Percentiles rank a stretch among this genome's conserved stretches.
phyloP scores from a whole-genome alignment of 2,329 filamentous ascomycete species.

The Clarireedia sp. region DNA sequence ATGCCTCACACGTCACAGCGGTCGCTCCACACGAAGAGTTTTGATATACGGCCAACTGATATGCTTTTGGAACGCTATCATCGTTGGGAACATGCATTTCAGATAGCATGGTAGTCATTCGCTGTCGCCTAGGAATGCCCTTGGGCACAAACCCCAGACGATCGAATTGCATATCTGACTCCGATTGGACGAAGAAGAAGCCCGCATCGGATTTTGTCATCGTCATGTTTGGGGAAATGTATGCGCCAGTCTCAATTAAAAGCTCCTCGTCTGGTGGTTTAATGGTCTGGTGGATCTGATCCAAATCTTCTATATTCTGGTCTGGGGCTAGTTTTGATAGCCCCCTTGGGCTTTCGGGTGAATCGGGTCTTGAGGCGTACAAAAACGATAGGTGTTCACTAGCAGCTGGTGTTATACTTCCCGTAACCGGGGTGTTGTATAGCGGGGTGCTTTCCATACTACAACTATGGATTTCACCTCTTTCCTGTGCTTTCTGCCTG shows the following conservation, averaged over 20 bases:
- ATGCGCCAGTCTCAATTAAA: neutral
- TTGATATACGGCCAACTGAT: neutral
- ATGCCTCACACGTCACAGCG: neutral
- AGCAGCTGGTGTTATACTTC: conserved; percentile 7
- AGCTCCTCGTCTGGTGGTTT: neutral
- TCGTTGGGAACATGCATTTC: conserved; percentile 19
- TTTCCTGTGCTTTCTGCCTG: conserved; percentile 22
- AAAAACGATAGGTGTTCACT: neutral
- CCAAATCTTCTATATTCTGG: neutral
- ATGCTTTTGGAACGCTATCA: neutral
- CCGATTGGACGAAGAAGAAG: neutral
- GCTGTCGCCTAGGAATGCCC: conserved; percentile 3
- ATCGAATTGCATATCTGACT: neutral
- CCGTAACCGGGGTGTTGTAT: conserved; percentile 22
- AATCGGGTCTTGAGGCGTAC: neutral
- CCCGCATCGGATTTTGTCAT: neutral
- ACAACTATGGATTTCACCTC: conserved; percentile 26
- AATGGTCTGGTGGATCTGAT: neutral
- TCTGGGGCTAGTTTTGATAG: neutral
- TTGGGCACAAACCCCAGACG: conserved; percentile 9
- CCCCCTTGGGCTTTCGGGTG: neutral
- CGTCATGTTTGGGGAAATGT: neutral
- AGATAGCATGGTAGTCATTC: conserved; percentile 24
- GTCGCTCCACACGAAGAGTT: neutral
- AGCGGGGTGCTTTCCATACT: conserved; percentile 17